Percentiles rank a stretch among this genome's conserved stretches.
These are phyloP conservation scores for Candida insectalens DNA, from an alignment of 805 yeast species.

Conservation along the genomic window DNA sequence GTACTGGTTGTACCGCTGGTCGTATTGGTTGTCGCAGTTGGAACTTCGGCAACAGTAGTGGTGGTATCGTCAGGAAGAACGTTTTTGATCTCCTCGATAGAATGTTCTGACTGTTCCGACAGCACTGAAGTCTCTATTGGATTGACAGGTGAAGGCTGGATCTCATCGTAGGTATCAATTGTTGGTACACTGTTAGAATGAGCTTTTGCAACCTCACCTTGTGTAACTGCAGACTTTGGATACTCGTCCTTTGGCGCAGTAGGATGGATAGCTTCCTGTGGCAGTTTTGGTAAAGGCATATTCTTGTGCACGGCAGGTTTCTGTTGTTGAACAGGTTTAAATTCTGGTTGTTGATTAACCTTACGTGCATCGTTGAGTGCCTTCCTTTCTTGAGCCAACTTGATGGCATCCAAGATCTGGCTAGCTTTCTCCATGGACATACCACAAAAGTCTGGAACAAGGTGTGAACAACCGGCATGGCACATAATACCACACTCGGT, in stretches of 20 bases:
- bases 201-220: too few relatives aligned
- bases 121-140: too few relatives aligned
- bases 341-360: too few relatives aligned
- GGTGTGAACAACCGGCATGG: slow-evolving; percentile 83
- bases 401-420: slow-evolving; percentile 75
- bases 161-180: too few relatives aligned
- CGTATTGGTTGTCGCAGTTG: slow-evolving; percentile 5
- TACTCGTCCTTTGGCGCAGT: too few relatives aligned
- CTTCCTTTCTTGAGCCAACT: slow-evolving; percentile 46
- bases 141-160: too few relatives aligned
- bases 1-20: slow-evolving; percentile 13
- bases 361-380: slow-evolving; percentile 6
- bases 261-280: too few relatives aligned
- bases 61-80: too few relatives aligned
- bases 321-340: not conserved
- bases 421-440: slow-evolving; percentile 97
- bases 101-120: too few relatives aligned
- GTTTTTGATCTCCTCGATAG: too few relatives aligned
- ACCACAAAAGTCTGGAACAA: slow-evolving; percentile 98
- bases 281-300: not conserved
- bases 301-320: not conserved
- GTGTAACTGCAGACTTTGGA: too few relatives aligned
- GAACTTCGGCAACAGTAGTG: not conserved
- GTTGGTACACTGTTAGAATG: too few relatives aligned
- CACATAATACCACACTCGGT: slow-evolving; percentile 91